Base-by-base conservation (phyloP, 2,329 filamentous ascomycete genomes). In the Biscogniauxia mediterranea region DNA sequence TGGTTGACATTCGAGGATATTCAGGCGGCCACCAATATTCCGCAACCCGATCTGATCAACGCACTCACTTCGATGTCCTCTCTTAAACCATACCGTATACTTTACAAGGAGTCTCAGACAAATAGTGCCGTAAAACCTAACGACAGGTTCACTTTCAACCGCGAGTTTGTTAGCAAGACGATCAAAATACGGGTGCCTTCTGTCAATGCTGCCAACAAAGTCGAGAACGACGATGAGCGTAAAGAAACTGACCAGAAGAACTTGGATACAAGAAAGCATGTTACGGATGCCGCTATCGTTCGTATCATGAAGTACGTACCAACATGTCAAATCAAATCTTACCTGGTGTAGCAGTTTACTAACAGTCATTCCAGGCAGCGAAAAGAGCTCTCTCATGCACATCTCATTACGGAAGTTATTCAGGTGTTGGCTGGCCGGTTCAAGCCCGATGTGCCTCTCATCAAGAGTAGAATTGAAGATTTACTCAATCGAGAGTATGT, bases 101-200 rank as follows among this genome's bases (percentile, higher is more conserved):
- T 98, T 17, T 78, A 85, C 67, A 97, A 97, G 74, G 87, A 93
- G 25, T 92, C 94, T 0, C 85, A 88, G 76, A 89, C 84, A 66
- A 95, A 94, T 75, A 85, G 88, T 1, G 67, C 68, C 8, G 83
- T 96, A 63, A 93, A 91, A 69, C 76, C 86, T 0, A 86, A 86
- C 0, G 94, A 98, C 74, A 83, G 78, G 25, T 98, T 98, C 75
- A 83, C 79, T 8, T 96, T 93, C 81, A 97, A 98, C 72, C 80
- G 88, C 32, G 81, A 86, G 15, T 98, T 97, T 77, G 82, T 86
- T 54, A 93, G 91, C 77, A 93, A 92, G 72, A 88, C 90, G 55
- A 84, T 95, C 70, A 92, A 91, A 74, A 92, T 97, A 77, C 96
- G 96, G 75, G 91, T 95, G 20, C 92, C 92, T 21, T 89, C 95